A percentile compares a stretch with the other conserved stretches of the same genome.
Evolutionary conservation across 768 basidiomycete species (phyloP).

Genomic region (Mycena polygramma): DNA sequence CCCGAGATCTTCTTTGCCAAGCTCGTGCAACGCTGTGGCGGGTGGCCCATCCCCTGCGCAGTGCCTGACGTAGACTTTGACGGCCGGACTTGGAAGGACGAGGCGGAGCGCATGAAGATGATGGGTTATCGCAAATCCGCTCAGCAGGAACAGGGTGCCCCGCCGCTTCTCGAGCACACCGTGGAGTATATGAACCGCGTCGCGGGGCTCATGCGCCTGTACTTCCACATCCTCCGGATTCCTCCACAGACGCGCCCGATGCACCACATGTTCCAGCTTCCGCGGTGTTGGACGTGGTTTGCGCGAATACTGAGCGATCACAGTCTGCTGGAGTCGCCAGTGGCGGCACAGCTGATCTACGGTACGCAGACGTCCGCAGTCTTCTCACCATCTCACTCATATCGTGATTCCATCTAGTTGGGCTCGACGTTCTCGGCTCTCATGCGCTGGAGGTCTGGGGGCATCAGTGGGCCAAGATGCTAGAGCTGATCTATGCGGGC

Average conservation of each 20-base stretch:
- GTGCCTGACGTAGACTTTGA: slow-evolving; percentile 68
- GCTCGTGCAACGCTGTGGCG: slow-evolving; percentile 88
- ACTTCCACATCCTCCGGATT: slow-evolving; percentile 78
- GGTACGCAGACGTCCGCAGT: slow-evolving; percentile 57
- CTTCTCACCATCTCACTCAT: slow-evolving; percentile 20
- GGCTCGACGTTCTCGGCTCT: slow-evolving; percentile 76
- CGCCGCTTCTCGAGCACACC: slow-evolving; percentile 59
- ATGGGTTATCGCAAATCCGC: slow-evolving; percentile 63
- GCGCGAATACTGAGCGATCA: slow-evolving; percentile 69
- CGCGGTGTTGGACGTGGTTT: slow-evolving; percentile 81
- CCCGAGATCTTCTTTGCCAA: slow-evolving; percentile 85
- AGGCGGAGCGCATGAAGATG: slow-evolving; percentile 59
- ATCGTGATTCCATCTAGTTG: slow-evolving; percentile 57
- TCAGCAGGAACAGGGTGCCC: slow-evolving; percentile 46
- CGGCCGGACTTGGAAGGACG: slow-evolving; percentile 58
- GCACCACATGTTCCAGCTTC: slow-evolving; percentile 68
- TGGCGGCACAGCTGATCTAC: slow-evolving; percentile 77
- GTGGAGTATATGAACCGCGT: slow-evolving; percentile 77
- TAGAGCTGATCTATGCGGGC: slow-evolving; percentile 75
- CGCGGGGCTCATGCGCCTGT: slow-evolving; percentile 87
- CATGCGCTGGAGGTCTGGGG: slow-evolving; percentile 77
- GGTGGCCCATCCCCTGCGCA: slow-evolving; percentile 84
- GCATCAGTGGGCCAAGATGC: slow-evolving; percentile 82
- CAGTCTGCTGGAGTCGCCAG: slow-evolving; percentile 64
- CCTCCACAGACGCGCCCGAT: slow-evolving; percentile 56